These are phyloP conservation scores for Eimeria necatrix DNA, from an alignment of 169 alveolate species.

Conservation along the genomic window DNA sequence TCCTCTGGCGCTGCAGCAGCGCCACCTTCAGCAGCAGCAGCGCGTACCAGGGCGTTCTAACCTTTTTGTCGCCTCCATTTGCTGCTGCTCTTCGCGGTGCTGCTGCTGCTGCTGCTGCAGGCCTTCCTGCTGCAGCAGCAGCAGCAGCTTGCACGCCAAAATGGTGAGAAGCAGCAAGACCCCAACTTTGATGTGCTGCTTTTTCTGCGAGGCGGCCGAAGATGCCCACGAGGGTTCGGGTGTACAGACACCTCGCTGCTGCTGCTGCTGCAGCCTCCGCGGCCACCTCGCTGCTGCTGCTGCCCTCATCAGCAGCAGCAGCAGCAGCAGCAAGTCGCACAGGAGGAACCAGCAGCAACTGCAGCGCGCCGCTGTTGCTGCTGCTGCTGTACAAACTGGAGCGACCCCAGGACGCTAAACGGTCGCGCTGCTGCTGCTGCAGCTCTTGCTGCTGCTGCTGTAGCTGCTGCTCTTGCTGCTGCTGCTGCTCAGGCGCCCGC, in stretches of 20 bases:
- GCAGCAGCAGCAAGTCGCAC: background rate
- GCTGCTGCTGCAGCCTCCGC: background rate
- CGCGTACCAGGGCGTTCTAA: constrained; percentile 1
- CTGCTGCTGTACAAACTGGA: background rate
- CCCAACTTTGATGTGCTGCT: constrained; percentile 37
- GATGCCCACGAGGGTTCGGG: constrained; percentile 34
- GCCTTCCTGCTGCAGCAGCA: background rate
- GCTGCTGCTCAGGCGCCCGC: no score
- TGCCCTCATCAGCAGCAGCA: background rate
- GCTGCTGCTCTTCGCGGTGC: background rate
- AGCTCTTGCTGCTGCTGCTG: background rate
- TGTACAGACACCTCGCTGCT: constrained; percentile 34
- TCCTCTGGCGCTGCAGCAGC: constrained; percentile 24
- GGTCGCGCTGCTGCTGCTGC: background rate
- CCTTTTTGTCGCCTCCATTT: background rate
- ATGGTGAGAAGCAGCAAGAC: constrained; percentile 12
- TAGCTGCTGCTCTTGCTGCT: no score
- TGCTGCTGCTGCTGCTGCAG: background rate
- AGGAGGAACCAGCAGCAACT: constrained; percentile 8
- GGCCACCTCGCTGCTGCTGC: background rate
- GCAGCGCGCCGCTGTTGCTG: constrained; percentile 19
- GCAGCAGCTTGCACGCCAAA: background rate
- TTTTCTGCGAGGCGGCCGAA: constrained; percentile 26
- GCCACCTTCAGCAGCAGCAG: constrained; percentile 36
- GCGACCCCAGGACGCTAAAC: background rate